Evolutionary conservation across 306 rosid species (phyloP).

Genomic region (Gynostemma pentaphyllum): DNA sequence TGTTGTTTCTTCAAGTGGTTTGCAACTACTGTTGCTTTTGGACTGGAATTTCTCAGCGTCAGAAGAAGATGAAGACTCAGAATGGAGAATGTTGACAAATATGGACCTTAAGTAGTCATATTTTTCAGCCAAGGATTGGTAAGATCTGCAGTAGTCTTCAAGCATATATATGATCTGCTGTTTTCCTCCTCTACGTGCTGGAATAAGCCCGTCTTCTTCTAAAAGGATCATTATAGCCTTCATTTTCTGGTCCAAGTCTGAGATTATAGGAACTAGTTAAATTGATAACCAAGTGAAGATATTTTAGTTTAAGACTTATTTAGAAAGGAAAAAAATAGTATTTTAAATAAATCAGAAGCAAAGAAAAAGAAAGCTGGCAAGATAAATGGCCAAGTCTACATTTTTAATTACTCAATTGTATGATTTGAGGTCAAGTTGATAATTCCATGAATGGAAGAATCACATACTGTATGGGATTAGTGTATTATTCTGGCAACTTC

Average conservation of each 20-base stretch:
- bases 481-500: too few relatives aligned
- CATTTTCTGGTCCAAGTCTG: slow-evolving; percentile 9
- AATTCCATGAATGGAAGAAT: too few relatives aligned
- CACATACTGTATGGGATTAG: too few relatives aligned
- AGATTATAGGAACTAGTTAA: neutral
- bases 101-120: slow-evolving; percentile 5
- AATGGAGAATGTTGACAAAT: neutral
- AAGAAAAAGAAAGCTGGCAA: too few relatives aligned
- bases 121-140: slow-evolving; percentile 6
- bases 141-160: slow-evolving; percentile 2
- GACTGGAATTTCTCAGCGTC: neutral
- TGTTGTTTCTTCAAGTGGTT: too few relatives aligned
- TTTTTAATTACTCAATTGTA: too few relatives aligned
- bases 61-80: neutral
- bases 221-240: neutral
- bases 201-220: neutral
- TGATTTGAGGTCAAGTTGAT: too few relatives aligned
- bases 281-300: neutral
- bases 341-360: too few relatives aligned
- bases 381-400: too few relatives aligned
- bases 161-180: slow-evolving; percentile 2
- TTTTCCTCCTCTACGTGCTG: neutral
- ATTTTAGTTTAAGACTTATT: neutral
- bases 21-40: neutral
- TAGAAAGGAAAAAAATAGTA: too few relatives aligned